A percentile compares a stretch with the other conserved stretches of the same genome.
Conservation (phyloP, 768 basidiomycete species). For the Lactarius indigo region DNA sequence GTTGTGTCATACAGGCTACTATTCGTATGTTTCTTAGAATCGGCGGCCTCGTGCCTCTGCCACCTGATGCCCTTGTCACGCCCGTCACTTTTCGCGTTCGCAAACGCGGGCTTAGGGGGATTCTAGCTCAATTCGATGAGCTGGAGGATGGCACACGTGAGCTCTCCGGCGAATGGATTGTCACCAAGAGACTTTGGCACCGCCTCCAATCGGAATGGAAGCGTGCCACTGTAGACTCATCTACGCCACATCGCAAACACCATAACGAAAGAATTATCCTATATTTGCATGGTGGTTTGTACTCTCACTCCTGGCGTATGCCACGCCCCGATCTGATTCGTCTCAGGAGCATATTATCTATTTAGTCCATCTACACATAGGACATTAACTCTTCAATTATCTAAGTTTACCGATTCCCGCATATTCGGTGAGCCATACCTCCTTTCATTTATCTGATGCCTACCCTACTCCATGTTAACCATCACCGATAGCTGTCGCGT, state of each 20-base stretch:
- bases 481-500: conserved; percentile 69
- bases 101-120: conserved; percentile 68
- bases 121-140: conserved; percentile 71
- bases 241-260: conserved; percentile 32
- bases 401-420: conserved; percentile 83
- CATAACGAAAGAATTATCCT: conserved; percentile 80
- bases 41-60: conserved; percentile 77
- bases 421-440: conserved; percentile 63
- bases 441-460: background rate
- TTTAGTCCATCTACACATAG: conserved; percentile 91
- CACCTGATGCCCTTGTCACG: conserved; percentile 90
- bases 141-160: conserved; percentile 75
- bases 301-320: background rate
- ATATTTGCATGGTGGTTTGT: conserved; percentile 87
- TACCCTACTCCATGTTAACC: background rate
- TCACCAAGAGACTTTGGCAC: conserved; percentile 90
- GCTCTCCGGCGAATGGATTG: conserved; percentile 93
- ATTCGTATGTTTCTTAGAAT: conserved; percentile 70
- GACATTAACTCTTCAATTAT: conserved; percentile 84
- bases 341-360: conserved; percentile 83
- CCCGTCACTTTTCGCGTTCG: conserved; percentile 88
- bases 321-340: conserved; percentile 2
- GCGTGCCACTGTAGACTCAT: conserved; percentile 11
- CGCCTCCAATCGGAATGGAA: conserved; percentile 80
- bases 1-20: conserved; percentile 35